phyloP scores from a whole-genome alignment of 148 eudicot species.

The Suaeda aralocaspica region DNA sequence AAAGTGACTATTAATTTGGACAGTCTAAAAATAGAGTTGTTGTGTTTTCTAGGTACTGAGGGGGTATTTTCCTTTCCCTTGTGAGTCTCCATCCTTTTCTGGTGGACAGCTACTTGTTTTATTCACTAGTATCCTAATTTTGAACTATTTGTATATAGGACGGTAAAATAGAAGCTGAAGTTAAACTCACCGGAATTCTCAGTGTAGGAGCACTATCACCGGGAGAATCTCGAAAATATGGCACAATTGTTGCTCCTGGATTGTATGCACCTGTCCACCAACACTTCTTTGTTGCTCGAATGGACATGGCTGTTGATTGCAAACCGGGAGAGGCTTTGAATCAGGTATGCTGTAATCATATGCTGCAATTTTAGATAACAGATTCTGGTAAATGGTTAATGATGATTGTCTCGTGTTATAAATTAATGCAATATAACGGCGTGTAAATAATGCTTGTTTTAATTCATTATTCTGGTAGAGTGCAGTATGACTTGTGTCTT shows the following conservation, averaged over 20 bases:
- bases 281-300: slow-evolving; percentile 96
- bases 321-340: slow-evolving; percentile 89
- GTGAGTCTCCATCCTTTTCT: background rate
- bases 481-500: background rate
- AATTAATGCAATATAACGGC: background rate
- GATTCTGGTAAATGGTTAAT: background rate
- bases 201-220: slow-evolving; percentile 91
- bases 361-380: background rate
- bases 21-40: background rate
- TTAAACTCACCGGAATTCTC: slow-evolving; percentile 92
- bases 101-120: background rate
- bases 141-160: slow-evolving; percentile 14
- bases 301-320: slow-evolving; percentile 98
- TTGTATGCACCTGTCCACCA: slow-evolving; percentile 98
- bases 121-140: background rate
- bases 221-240: slow-evolving; percentile 90
- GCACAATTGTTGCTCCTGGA: slow-evolving; percentile 92
- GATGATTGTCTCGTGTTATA: background rate
- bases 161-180: slow-evolving; percentile 40
- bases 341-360: slow-evolving; percentile 45
- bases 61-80: background rate
- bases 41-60: background rate
- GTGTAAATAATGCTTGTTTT: background rate
- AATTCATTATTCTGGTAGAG: background rate
- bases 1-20: background rate